These are phyloP conservation scores for Fusarium sambucinum DNA, from an alignment of 2,329 filamentous ascomycete genomes.

Conservation along the genomic window DNA sequence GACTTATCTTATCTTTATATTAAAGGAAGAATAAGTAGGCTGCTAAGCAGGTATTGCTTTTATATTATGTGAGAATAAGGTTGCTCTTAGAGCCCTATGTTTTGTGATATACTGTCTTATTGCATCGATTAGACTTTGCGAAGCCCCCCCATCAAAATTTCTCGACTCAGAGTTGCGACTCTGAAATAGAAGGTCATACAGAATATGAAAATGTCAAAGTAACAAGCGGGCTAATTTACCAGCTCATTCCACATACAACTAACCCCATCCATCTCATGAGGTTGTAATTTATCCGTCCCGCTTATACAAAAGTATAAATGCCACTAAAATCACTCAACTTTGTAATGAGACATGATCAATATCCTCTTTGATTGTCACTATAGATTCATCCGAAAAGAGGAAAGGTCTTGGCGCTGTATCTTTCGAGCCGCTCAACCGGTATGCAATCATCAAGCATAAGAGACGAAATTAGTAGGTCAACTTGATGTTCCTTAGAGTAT, in stretches of 20 bases:
- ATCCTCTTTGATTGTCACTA: not conserved
- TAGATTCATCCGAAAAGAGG: not conserved
- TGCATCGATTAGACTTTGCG: too few species aligned
- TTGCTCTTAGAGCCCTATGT: too few species aligned
- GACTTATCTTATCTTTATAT: too few species aligned
- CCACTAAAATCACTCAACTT: too few species aligned
- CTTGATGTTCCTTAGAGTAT: too few species aligned
- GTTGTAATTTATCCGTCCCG: not conserved
- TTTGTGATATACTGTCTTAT: too few species aligned
- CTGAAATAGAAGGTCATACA: not conserved
- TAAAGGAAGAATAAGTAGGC: too few species aligned
- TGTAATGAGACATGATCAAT: not conserved
- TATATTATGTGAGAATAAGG: too few species aligned
- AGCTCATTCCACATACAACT: fast-evolving
- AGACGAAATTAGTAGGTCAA: too few species aligned
- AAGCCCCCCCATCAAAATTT: too few species aligned
- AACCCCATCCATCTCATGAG: not conserved
- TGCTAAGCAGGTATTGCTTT: too few species aligned
- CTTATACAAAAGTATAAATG: not conserved
- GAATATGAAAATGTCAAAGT: not conserved
- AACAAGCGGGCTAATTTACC: not conserved
- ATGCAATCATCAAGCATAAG: too few species aligned
- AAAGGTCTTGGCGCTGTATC: not conserved
- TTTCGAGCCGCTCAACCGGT: not conserved
- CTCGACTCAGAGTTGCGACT: not conserved